phyloP scores from a whole-genome alignment of 805 yeast species.

The Pichia exigua region DNA sequence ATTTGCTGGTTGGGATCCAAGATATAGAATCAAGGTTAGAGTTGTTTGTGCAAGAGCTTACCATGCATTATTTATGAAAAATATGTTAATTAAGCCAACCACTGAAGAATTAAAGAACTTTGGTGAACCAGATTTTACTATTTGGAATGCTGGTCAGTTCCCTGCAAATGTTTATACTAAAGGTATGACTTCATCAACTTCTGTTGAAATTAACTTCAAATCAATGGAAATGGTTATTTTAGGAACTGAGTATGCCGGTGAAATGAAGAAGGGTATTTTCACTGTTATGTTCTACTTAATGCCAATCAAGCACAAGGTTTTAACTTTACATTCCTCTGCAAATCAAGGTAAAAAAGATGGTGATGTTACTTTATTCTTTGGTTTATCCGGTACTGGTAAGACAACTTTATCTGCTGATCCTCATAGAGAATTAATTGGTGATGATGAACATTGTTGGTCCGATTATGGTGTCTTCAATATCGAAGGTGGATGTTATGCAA shows the following conservation, averaged over 20 bases:
- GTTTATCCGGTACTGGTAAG: conserved; percentile 97
- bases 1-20: conserved; percentile 98
- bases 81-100: conserved; percentile 94
- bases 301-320: conserved; percentile 88
- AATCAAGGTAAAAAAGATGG: conserved; percentile 77
- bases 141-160: conserved; percentile 98
- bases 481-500: conserved; percentile 99
- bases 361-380: conserved; percentile 93
- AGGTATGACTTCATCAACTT: conserved; percentile 95
- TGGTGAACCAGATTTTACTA: conserved; percentile 97
- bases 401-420: conserved; percentile 97
- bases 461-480: conserved; percentile 97
- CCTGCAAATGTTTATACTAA: conserved; percentile 94
- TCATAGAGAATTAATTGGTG: conserved; percentile 88
- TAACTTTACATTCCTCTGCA: conserved; percentile 91
- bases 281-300: conserved; percentile 97
- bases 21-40: conserved; percentile 91
- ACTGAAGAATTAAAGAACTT: conserved; percentile 79
- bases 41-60: conserved; percentile 97
- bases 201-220: conserved; percentile 94
- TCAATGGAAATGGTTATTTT: conserved; percentile 97
- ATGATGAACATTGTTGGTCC: conserved; percentile 99
- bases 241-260: conserved; percentile 99
- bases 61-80: conserved; percentile 96
- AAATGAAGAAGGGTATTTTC: conserved; percentile 98